A percentile compares a stretch with the other conserved stretches of the same genome.
Evolutionary conservation across 108 stramenopile genomes (phyloP).

Genomic region (Chaetoceros muelleri): DNA sequence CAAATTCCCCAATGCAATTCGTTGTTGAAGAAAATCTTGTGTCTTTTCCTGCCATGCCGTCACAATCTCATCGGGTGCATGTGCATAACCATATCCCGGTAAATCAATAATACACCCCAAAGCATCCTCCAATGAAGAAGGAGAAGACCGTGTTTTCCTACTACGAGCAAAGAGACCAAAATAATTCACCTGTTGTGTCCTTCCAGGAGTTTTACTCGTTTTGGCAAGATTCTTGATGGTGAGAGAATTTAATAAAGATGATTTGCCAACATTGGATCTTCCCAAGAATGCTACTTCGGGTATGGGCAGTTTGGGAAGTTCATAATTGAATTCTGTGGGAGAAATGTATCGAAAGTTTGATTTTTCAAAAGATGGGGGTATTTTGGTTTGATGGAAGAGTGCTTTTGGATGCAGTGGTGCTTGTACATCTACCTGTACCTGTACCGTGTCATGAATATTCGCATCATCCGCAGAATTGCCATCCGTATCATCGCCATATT

Average conservation of each 20-base stretch:
- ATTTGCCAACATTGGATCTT: constrained; percentile 94
- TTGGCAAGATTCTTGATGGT: constrained; percentile 58
- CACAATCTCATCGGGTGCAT: constrained; percentile 49
- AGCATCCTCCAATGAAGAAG: not conserved
- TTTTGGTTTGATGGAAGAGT: constrained; percentile 4
- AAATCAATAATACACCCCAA: not conserved
- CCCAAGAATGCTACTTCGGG: constrained; percentile 90
- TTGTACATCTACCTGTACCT: constrained; percentile 1
- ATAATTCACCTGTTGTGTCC: constrained; percentile 87
- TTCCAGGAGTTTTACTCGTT: constrained; percentile 75
- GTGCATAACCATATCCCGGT: constrained; percentile 71
- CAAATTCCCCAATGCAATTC: constrained; percentile 26
- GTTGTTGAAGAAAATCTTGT: constrained; percentile 47
- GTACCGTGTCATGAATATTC: too few relatives aligned
- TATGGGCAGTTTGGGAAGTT: constrained; percentile 38
- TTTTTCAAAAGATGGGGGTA: constrained; percentile 25
- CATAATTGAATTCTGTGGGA: constrained; percentile 37
- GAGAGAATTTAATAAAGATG: constrained; percentile 76
- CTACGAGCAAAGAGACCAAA: constrained; percentile 43
- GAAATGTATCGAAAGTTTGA: constrained; percentile 41
- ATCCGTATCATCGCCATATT: constrained; percentile 8
- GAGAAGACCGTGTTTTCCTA: not conserved
- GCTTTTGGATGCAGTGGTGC: not conserved
- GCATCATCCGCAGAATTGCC: constrained; percentile 1
- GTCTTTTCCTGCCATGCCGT: constrained; percentile 73